phyloP scores from a whole-genome alignment of 2,329 filamentous ascomycete genomes.

The Penicillium occitanis region DNA sequence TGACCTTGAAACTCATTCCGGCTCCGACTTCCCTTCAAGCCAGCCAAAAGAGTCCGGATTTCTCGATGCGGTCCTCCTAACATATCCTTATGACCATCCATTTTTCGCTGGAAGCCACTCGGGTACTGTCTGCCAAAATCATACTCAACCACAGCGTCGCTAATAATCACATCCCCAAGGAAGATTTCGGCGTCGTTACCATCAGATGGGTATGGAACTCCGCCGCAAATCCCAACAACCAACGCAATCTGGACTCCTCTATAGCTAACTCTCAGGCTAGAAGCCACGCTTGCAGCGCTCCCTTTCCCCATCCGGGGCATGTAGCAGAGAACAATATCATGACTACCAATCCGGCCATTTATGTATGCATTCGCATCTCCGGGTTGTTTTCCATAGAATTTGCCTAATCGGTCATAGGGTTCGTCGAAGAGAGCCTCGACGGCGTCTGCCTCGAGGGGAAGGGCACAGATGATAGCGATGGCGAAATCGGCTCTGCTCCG shows the following conservation, averaged over 20 bases:
- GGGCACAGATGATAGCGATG: neutral
- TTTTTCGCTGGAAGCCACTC: neutral
- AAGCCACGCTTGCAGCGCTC: neutral
- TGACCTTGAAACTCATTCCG: neutral
- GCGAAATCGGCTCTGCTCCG: neutral
- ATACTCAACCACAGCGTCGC: constrained; percentile 7
- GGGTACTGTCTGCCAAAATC: constrained; percentile 14
- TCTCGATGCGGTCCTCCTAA: neutral
- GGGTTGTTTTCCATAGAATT: neutral
- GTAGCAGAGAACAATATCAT: constrained; percentile 5
- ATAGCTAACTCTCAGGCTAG: neutral
- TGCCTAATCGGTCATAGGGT: neutral
- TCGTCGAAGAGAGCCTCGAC: constrained; percentile 5
- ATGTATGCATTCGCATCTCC: constrained; percentile 11
- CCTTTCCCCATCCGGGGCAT: constrained; percentile 7
- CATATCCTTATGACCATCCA: neutral
- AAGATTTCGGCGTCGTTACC: neutral
- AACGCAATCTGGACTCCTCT: neutral
- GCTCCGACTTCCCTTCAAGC: neutral
- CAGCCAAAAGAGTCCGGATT: neutral
- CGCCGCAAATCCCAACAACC: constrained; percentile 14
- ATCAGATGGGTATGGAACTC: neutral
- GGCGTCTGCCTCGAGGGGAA: constrained; percentile 15
- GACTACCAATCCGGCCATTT: neutral
- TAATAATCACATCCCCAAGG: constrained; percentile 14